A percentile compares a stretch with the other conserved stretches of the same genome.
Evolutionary conservation across 169 alveolate genomes (phyloP).

Genomic region (Amoebophrya sp.): DNA sequence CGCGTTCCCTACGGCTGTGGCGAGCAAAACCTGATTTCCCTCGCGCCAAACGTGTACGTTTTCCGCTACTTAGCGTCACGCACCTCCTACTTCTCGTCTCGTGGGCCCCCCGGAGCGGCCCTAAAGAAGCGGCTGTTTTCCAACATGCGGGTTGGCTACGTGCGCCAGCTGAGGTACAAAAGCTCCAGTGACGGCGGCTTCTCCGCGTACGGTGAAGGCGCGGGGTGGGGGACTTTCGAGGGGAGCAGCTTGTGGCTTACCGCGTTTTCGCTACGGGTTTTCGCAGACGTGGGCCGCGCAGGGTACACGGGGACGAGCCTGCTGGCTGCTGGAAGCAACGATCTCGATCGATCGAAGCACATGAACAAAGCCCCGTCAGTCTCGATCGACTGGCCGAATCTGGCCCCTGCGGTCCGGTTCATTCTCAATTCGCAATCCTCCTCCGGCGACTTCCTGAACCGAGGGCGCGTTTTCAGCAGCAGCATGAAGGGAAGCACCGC

Average conservation of each 20-base stretch:
- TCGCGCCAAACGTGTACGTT: background rate
- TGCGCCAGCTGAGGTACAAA: background rate
- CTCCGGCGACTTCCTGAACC: background rate
- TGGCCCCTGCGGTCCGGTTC: no score
- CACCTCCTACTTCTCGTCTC: no score
- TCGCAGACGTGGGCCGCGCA: background rate
- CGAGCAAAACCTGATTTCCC: background rate
- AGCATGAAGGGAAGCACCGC: background rate
- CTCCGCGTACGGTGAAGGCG: no score
- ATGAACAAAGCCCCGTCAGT: no score
- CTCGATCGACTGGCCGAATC: no score
- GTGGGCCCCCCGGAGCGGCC: no score
- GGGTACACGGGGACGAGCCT: no score
- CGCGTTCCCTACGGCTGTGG: slow-evolving; percentile 3
- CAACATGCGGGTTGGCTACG: background rate
- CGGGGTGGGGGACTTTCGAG: background rate
- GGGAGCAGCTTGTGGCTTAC: background rate
- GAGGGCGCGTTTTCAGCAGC: background rate
- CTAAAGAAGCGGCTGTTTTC: background rate
- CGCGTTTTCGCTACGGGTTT: background rate
- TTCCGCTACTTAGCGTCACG: background rate
- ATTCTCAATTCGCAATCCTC: no score
- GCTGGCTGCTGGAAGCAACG: no score
- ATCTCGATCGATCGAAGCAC: no score
- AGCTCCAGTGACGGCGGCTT: background rate